Evolutionary conservation across 345 rosid genomes (phyloP).

Genomic region (Brassica napus): Da-Ae NC_063451.1:46975501-46976000

Average conservation of each 20-base stretch:
- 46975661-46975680: conserved; percentile 66
- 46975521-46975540: conserved; percentile 71
- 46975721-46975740: conserved; percentile 96
- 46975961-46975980: conserved; percentile 1
- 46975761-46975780: conserved; percentile 96
- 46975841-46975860: conserved; percentile 93
- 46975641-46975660: neutral
- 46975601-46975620: neutral
- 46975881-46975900: conserved; percentile 99
- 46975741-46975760: conserved; percentile 97
- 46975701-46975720: conserved; percentile 99
- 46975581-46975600: conserved; percentile 84
- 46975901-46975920: conserved; percentile 88
- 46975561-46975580: conserved; percentile 84
- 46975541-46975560: conserved; percentile 77
- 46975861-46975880: conserved; percentile 99
- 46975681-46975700: conserved; percentile 89
- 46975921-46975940: conserved; percentile 46
- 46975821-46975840: conserved; percentile 91
- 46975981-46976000: neutral
- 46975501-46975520: conserved; percentile 69
- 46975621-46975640: neutral
- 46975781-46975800: conserved; percentile 99
- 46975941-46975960: conserved; percentile 24
- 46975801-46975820: conserved; percentile 78